phyloP scores from a whole-genome alignment of 139 green algal genomes.

The Chlorella vulgaris region DNA sequence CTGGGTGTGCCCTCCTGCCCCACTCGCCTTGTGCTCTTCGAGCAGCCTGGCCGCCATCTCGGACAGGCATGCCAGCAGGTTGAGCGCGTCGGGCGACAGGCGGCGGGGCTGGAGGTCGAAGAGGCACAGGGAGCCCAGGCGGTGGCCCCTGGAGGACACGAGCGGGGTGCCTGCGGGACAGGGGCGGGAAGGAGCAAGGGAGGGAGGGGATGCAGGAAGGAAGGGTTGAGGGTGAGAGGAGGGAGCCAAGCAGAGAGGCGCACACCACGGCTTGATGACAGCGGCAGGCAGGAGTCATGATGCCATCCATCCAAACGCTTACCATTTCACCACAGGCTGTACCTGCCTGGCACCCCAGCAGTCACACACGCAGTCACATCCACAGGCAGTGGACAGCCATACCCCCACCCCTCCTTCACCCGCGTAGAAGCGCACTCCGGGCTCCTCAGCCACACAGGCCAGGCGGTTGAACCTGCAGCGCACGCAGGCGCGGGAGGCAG shows the following conservation, averaged over 20 bases:
- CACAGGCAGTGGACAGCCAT: too few species aligned
- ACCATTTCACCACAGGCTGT: too few species aligned
- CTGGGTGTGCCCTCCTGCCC: too few species aligned
- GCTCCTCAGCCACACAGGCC: constrained; percentile 4
- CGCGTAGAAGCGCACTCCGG: constrained; percentile 10
- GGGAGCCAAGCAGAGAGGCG: too few species aligned
- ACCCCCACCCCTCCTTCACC: too few species aligned
- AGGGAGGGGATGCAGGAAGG: not conserved
- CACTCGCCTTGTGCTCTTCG: constrained; percentile 3
- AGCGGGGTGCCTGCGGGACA: constrained; percentile 6
- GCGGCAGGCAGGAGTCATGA: too few species aligned
- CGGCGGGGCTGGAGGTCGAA: constrained; percentile 16
- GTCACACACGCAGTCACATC: too few species aligned
- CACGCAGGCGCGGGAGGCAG: not conserved
- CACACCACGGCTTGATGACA: too few species aligned
- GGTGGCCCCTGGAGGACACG: constrained; percentile 16
- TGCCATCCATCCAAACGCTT: too few species aligned
- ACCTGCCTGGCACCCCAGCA: too few species aligned
- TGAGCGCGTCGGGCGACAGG: constrained; percentile 9
- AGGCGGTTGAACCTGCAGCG: constrained; percentile 9
- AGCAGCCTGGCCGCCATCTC: constrained; percentile 23
- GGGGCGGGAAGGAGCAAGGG: not conserved
- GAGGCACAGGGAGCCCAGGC: constrained; percentile 17
- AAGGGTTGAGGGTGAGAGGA: not conserved
- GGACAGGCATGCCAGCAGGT: constrained; percentile 19